Conservation (phyloP, 495 filamentous ascomycete genomes). For the Aspergillus bertholletiae region DNA sequence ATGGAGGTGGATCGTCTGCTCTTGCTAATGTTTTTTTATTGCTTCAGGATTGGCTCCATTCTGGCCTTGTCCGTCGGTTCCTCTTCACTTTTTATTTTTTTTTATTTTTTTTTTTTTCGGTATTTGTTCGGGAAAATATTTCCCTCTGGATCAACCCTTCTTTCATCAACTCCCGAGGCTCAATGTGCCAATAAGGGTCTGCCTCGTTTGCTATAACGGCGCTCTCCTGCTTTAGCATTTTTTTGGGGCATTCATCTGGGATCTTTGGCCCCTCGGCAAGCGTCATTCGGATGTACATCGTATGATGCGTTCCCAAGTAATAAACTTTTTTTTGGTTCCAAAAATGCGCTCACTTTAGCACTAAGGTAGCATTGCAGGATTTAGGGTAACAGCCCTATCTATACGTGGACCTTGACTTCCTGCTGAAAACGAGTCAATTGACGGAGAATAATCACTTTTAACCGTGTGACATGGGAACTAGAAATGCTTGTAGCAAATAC, state of each 20-base stretch:
- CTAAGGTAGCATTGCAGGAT: background rate
- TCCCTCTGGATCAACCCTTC: background rate
- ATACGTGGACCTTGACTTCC: no score
- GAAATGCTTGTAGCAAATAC: background rate
- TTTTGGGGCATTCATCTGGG: no score
- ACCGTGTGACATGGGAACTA: background rate
- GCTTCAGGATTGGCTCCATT: background rate
- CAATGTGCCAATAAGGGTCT: conserved; percentile 12
- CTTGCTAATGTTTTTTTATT: background rate
- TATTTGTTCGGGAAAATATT: conserved; percentile 30
- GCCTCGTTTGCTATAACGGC: background rate
- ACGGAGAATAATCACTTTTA: background rate
- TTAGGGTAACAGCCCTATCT: background rate
- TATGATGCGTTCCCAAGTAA: background rate
- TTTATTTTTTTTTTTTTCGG: no score
- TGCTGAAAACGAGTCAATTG: background rate
- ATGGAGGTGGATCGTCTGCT: background rate
- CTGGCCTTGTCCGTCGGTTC: conserved; percentile 1
- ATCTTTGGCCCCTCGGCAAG: background rate
- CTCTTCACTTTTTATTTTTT: no score
- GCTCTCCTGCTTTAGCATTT: no score
- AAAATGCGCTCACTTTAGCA: background rate
- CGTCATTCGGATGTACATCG: background rate
- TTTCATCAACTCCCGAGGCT: conserved; percentile 9
- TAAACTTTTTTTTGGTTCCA: background rate